phyloP scores from a whole-genome alignment of 2,329 filamentous ascomycete genomes.

The Sporothrix pseudoabietina region DNA sequence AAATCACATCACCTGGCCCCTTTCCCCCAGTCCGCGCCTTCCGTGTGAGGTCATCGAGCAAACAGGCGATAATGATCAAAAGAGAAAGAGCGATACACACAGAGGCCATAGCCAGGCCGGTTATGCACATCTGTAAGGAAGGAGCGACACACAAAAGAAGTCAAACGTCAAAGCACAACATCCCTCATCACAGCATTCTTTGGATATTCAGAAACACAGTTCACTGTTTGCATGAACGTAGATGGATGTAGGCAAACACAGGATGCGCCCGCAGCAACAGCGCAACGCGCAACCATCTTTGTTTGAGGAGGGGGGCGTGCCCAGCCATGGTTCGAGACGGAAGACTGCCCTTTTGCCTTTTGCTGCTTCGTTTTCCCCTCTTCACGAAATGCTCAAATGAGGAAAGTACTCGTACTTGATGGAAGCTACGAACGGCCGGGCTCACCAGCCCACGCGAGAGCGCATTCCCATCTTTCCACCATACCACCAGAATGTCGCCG shows the following conservation, averaged over 20 bases:
- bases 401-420: constrained; percentile 5
- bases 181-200: constrained; percentile 9
- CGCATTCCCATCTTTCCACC: neutral
- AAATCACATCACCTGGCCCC: constrained; percentile 21
- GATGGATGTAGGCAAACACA: neutral
- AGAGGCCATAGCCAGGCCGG: constrained; percentile 1
- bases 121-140: constrained; percentile 10
- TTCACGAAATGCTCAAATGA: constrained; percentile 19
- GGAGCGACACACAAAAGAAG: constrained; percentile 1
- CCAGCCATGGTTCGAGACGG: constrained; percentile 16
- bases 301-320: neutral
- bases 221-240: neutral
- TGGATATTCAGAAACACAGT: neutral
- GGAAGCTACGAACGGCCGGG: constrained; percentile 4
- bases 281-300: neutral
- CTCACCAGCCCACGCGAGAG: neutral
- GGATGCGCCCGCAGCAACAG: neutral
- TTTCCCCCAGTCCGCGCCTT: constrained; percentile 22
- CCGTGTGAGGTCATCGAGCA: constrained; percentile 24
- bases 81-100: neutral
- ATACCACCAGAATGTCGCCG: constrained; percentile 16
- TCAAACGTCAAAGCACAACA: neutral
- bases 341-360: constrained; percentile 6
- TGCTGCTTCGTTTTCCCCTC: constrained; percentile 4
- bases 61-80: neutral